Percentiles rank a stretch among this genome's conserved stretches.
phyloP scores from a whole-genome alignment of 768 basidiomycete species.

The Suillus alpinus region DNA sequence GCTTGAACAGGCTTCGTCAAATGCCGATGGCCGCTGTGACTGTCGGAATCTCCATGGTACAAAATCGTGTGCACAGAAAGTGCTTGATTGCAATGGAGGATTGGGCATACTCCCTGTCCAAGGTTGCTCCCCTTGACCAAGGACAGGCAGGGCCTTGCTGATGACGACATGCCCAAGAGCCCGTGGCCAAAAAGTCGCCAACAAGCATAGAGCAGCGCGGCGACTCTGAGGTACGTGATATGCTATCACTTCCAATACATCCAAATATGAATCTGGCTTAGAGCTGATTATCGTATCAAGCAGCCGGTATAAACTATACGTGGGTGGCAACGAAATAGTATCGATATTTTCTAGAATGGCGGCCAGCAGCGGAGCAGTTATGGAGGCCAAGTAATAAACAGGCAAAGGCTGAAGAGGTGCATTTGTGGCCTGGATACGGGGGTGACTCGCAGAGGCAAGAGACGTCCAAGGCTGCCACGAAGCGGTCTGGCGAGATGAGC shows the following conservation, averaged over 20 bases:
- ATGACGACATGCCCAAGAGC: constrained; percentile 65
- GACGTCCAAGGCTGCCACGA: constrained; percentile 31
- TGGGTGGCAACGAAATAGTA: constrained; percentile 25
- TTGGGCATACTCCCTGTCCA: constrained; percentile 18
- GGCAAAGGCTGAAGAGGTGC: constrained; percentile 53
- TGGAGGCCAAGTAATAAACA: constrained; percentile 58
- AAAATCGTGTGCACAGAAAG: constrained; percentile 52
- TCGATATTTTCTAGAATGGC: constrained; percentile 60
- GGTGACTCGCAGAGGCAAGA: constrained; percentile 11
- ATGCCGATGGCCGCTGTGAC: constrained; percentile 18
- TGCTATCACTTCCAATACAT: constrained; percentile 69
- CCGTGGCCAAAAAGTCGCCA: constrained; percentile 66
- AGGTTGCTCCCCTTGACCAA: constrained; percentile 18
- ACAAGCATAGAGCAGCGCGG: constrained; percentile 49
- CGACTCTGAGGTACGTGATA: constrained; percentile 59
- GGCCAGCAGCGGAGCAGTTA: constrained; percentile 61
- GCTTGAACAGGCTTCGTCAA: constrained; percentile 34
- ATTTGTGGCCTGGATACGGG: constrained; percentile 46
- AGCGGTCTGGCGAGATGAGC: background rate
- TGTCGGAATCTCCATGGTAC: constrained; percentile 61
- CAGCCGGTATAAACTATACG: constrained; percentile 52
- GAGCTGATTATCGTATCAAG: constrained; percentile 49
- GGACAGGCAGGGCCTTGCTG: constrained; percentile 47
- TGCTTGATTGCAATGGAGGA: constrained; percentile 24
- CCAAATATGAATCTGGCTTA: constrained; percentile 69